Evolutionary conservation across 345 rosid genomes (phyloP).

Genomic region (Linum tenue): DNA sequence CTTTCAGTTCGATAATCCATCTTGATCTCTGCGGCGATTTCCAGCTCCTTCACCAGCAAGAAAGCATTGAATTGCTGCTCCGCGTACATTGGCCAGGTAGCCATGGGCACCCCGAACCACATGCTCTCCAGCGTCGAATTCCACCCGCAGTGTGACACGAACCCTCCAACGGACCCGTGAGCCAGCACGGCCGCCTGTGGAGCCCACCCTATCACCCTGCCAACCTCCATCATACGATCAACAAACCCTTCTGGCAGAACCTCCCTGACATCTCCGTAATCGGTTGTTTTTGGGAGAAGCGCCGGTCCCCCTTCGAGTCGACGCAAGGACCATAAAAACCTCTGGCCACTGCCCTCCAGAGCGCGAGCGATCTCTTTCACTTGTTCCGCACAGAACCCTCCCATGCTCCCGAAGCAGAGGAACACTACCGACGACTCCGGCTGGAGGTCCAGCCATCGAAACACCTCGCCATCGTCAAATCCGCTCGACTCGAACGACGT

Average conservation of each 20-base stretch:
- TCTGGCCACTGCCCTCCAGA: background rate
- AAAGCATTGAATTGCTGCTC: slow-evolving; percentile 13
- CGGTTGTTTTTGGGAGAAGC: background rate
- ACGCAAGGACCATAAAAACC: slow-evolving; percentile 11
- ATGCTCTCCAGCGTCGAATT: background rate
- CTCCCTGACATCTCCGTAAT: background rate
- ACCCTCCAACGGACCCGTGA: slow-evolving; percentile 6
- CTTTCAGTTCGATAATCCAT: slow-evolving; percentile 10
- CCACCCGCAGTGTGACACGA: slow-evolving; percentile 18
- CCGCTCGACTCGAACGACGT: background rate
- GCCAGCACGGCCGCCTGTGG: slow-evolving; percentile 9
- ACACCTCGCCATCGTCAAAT: background rate
- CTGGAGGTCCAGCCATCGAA: slow-evolving; percentile 1
- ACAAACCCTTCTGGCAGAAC: slow-evolving; percentile 8
- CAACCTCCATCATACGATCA: slow-evolving; percentile 7
- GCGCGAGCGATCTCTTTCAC: background rate
- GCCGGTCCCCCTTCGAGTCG: slow-evolving; percentile 4
- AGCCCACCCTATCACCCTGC: slow-evolving; percentile 17
- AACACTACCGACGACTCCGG: slow-evolving; percentile 4
- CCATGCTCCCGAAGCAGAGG: slow-evolving; percentile 14
- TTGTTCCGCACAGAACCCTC: background rate
- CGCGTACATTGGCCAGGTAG: slow-evolving; percentile 16
- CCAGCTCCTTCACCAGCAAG: slow-evolving; percentile 10
- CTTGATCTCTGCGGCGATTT: slow-evolving; percentile 11
- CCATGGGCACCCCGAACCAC: slow-evolving; percentile 14